Conservation (phyloP, 768 basidiomycete species). For the Mycena vulgaris region DNA sequence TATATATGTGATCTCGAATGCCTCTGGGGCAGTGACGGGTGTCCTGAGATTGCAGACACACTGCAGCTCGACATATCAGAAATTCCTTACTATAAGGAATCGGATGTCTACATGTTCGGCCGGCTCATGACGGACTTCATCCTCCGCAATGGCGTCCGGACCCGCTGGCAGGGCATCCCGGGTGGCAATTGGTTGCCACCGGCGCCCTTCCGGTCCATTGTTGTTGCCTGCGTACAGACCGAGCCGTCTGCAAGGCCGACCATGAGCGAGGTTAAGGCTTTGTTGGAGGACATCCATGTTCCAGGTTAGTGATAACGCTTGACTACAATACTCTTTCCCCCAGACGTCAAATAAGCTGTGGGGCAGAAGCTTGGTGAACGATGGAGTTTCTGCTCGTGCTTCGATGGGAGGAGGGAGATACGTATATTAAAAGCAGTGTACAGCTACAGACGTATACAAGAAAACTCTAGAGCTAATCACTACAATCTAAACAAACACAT, state of each 20-base stretch:
- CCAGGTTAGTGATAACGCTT: background rate
- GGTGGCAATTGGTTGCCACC: constrained; percentile 30
- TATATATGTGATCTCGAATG: constrained; percentile 31
- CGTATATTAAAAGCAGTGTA: too few relatives aligned
- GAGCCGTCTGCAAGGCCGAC: constrained; percentile 22
- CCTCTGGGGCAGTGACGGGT: constrained; percentile 16
- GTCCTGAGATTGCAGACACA: constrained; percentile 28
- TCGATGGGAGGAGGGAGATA: too few relatives aligned
- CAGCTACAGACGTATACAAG: too few relatives aligned
- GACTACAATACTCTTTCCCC: too few relatives aligned
- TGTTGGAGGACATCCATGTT: constrained; percentile 26
- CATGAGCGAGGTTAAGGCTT: constrained; percentile 28
- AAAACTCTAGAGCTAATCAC: background rate
- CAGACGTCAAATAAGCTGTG: too few relatives aligned
- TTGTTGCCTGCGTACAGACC: constrained; percentile 7
- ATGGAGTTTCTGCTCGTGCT: too few relatives aligned
- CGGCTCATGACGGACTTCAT: constrained; percentile 29
- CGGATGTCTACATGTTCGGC: constrained; percentile 34
- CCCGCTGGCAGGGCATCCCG: constrained; percentile 17
- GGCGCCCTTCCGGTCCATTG: constrained; percentile 28
- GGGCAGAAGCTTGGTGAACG: too few relatives aligned
- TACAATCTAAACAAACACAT: background rate
- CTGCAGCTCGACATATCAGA: too few relatives aligned
- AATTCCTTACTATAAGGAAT: constrained; percentile 32
- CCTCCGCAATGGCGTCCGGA: constrained; percentile 2